phyloP scores from a whole-genome alignment of 768 basidiomycete genomes.

The Boletellus emodensis region DNA sequence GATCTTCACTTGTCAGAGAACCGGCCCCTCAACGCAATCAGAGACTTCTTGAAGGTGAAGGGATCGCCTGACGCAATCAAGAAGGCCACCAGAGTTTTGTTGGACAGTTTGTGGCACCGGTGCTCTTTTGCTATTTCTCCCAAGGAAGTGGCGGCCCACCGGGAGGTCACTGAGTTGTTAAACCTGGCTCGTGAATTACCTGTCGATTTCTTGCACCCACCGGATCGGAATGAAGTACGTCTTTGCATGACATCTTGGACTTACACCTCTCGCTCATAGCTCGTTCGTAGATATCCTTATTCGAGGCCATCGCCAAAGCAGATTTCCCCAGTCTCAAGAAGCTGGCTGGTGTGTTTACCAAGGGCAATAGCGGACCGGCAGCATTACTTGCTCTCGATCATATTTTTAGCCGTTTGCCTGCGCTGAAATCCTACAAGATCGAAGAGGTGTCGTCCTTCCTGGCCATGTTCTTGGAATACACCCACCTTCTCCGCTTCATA shows the following conservation, averaged over 20 bases:
- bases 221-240: constrained; percentile 12
- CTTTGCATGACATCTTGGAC: too few species aligned
- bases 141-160: constrained; percentile 2
- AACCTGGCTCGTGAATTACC: constrained; percentile 19
- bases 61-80: constrained; percentile 24
- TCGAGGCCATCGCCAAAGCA: constrained; percentile 28
- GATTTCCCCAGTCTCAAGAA: constrained; percentile 27
- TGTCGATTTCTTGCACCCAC: constrained; percentile 1
- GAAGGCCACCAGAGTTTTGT: constrained; percentile 38
- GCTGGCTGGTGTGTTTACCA: constrained; percentile 32
- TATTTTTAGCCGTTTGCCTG: constrained; percentile 4
- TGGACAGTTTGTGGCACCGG: constrained; percentile 44
- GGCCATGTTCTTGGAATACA: constrained; percentile 4
- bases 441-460: constrained; percentile 10
- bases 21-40: constrained; percentile 44
- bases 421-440: constrained; percentile 23
- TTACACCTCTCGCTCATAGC: not conserved
- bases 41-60: constrained; percentile 38
- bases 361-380: not conserved
- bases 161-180: constrained; percentile 21
- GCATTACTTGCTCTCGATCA: constrained; percentile 12
- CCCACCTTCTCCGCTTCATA: constrained; percentile 2
- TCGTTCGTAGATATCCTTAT: constrained; percentile 25
- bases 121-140: constrained; percentile 39
- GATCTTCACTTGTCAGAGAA: constrained; percentile 48